Evolutionary conservation across 306 rosid genomes (phyloP).

Genomic region (Corylus avellana): DNA sequence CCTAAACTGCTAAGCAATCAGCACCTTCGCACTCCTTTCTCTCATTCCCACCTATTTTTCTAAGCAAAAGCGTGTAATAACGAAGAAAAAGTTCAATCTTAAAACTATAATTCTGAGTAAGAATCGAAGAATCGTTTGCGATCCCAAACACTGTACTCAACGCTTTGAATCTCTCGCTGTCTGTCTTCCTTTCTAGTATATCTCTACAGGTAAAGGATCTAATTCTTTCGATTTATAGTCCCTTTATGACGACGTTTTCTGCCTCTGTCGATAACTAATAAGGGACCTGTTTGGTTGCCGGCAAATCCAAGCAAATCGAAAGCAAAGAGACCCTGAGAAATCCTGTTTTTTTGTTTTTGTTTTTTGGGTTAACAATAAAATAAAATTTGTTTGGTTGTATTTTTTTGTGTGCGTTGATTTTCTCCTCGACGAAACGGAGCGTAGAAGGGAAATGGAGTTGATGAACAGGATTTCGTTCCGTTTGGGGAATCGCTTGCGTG

Average conservation of each 20-base stretch:
- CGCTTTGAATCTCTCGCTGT: conserved; percentile 8
- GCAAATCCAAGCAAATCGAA: not conserved
- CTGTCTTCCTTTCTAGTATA: conserved; percentile 15
- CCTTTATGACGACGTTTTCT: conserved; percentile 8
- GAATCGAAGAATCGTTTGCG: conserved; percentile 25
- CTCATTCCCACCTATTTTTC: not conserved
- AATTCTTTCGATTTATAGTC: not conserved
- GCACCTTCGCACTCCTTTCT: not conserved
- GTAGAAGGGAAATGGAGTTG: conserved; percentile 10
- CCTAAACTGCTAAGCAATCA: too few relatives aligned
- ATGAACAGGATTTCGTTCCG: conserved; percentile 21
- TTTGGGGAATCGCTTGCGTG: conserved; percentile 14
- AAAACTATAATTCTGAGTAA: not conserved
- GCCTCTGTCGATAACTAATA: not conserved
- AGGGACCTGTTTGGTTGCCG: conserved; percentile 11
- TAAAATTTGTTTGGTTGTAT: too few relatives aligned
- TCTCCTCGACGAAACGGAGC: conserved; percentile 3
- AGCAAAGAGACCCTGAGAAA: not conserved
- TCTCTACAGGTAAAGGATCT: conserved; percentile 43
- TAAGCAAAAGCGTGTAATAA: not conserved
- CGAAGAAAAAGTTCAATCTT: not conserved
- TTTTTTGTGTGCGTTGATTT: not conserved
- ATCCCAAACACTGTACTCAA: not conserved
- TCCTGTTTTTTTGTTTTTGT: too few relatives aligned
- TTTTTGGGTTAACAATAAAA: too few relatives aligned